Evolutionary conservation across 1,284 basidiomycete genomes (phyloP).

Genomic region (Amylostereum areolatum): DNA sequence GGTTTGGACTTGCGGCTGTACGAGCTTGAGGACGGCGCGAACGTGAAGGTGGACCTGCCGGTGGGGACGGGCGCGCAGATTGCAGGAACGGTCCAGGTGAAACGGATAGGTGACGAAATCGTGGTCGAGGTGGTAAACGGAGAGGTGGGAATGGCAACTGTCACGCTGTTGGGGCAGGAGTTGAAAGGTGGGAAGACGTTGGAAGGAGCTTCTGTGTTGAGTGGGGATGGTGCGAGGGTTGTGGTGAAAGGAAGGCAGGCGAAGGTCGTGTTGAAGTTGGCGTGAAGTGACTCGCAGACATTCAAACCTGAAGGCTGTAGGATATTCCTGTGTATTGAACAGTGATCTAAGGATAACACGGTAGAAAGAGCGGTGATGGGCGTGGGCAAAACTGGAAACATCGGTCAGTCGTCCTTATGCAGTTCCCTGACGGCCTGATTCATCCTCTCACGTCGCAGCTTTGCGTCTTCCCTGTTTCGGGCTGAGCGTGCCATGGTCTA

Average conservation of each 20-base stretch:
- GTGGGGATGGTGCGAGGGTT: too few species aligned
- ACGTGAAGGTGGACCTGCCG: slow-evolving; percentile 39
- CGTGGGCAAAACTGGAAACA: slow-evolving; percentile 6
- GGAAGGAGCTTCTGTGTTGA: too few species aligned
- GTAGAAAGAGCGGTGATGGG: slow-evolving; percentile 1
- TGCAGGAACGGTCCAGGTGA: slow-evolving; percentile 33
- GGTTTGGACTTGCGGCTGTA: slow-evolving; percentile 49
- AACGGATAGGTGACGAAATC: slow-evolving; percentile 22
- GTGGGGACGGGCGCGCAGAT: slow-evolving; percentile 29
- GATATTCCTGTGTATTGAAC: too few species aligned
- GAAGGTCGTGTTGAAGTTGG: too few species aligned
- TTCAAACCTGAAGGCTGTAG: too few species aligned
- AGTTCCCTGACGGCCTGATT: slow-evolving; percentile 61
- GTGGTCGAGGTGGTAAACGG: slow-evolving; percentile 23
- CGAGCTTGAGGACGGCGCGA: slow-evolving; percentile 40
- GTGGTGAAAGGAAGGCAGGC: too few species aligned
- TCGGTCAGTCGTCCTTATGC: slow-evolving; percentile 36
- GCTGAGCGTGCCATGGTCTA: slow-evolving; percentile 66
- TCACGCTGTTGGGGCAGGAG: slow-evolving; percentile 13
- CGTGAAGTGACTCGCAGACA: too few species aligned
- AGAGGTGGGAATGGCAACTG: slow-evolving; percentile 14
- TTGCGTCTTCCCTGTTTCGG: slow-evolving; percentile 65
- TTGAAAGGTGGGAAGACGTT: neutral
- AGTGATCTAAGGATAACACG: neutral
- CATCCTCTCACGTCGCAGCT: slow-evolving; percentile 47